Conservation (phyloP, 2,329 filamentous ascomycete genomes). For the Fusarium globosum region DNA sequence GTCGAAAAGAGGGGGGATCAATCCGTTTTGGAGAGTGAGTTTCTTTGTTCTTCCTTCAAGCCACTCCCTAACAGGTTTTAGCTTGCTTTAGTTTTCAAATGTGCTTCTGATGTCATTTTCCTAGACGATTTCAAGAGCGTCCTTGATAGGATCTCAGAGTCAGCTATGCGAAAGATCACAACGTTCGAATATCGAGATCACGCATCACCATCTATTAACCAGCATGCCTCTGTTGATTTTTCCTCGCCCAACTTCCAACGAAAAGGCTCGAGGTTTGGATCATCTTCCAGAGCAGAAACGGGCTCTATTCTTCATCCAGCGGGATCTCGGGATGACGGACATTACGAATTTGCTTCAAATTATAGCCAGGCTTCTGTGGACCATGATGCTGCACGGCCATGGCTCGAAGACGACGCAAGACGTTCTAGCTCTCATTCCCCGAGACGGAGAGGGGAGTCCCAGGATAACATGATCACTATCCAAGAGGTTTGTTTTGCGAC, state of each 20-base stretch:
- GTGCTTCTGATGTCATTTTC: slow-evolving; percentile 31
- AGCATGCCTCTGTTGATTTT: background rate
- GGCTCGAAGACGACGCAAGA: background rate
- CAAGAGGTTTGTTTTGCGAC: background rate
- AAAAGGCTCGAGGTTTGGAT: background rate
- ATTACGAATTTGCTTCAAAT: background rate
- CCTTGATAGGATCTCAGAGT: slow-evolving; percentile 21
- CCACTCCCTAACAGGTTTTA: background rate
- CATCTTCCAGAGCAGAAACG: background rate
- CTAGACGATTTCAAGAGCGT: slow-evolving; percentile 30
- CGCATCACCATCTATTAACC: background rate
- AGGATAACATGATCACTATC: background rate
- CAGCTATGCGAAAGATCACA: slow-evolving; percentile 27
- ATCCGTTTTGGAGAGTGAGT: slow-evolving; percentile 28
- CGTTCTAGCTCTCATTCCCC: background rate
- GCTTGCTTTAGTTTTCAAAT: slow-evolving; percentile 29
- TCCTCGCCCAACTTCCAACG: background rate
- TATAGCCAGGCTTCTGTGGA: background rate
- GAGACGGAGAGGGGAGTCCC: background rate
- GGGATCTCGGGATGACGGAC: background rate
- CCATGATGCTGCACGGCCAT: accelerated
- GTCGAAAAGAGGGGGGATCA: slow-evolving; percentile 21
- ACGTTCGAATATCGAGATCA: slow-evolving; percentile 17
- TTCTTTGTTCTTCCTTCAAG: background rate
- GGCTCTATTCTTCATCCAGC: background rate